Base-by-base conservation (phyloP, 192 early-diverging fungal species). In the Lobosporangium transversale region DNA sequence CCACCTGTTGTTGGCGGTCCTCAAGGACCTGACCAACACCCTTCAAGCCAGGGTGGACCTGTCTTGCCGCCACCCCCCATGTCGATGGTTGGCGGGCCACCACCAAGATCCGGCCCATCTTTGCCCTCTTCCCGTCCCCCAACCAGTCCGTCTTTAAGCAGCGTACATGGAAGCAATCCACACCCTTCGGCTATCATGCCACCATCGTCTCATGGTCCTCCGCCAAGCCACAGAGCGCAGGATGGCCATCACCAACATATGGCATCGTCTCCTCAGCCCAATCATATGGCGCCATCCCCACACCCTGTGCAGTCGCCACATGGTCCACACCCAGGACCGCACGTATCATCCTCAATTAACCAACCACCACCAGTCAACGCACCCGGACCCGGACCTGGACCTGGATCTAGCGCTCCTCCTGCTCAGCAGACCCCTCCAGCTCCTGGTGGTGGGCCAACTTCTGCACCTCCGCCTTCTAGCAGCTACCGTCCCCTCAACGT, bases 401-500 rank as follows among this genome's bases (percentile, higher is more conserved):
- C 59, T 52, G 59, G 63, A 21, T 68, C 71, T 37, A 62, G 36
- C 2, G 54, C 69, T 30, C 56, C 66, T 51, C 59, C 74, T n/a
- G 20, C 71, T 15, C 70, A 75, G 35, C 57, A 60, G 42, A 54
- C 57, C 2, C 66, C 63, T 48, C 55, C 65, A 71, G 48, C 74
- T 37, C 48, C 69, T 18, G 47, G 64, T 35, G 61, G 42, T 40
- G 57, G 65, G 36, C 26, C 58, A 10, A 29, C 68, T 12, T 54
- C 59, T 52, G 40, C 79, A 36, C 57, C 82, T 35, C 51, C 66
- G 35, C 35, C 60, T 43, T 51, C 62, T 54, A 52, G 61, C 52
- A 64, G 65, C 52, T 84, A 84, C 61, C 70, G 86, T 35, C 86
- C 88, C 30, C 80, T 96, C 30, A 94, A 96, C 68, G 98, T 99